Conservation (phyloP, 2,329 filamentous ascomycete genomes). For the Colletotrichum sp. region DNA sequence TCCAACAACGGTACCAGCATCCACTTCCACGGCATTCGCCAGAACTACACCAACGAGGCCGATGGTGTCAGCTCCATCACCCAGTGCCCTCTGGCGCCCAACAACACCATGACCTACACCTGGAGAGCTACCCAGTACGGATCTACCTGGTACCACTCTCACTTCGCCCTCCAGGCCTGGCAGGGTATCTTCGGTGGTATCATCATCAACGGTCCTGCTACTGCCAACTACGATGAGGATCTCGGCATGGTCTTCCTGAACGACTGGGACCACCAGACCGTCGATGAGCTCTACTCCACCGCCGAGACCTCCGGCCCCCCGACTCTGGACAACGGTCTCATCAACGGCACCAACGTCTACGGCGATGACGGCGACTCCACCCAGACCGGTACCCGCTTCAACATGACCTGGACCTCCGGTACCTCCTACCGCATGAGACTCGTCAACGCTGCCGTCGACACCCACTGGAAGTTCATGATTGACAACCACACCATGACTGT, state of each 20-base stretch:
- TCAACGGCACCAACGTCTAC: slow-evolving; percentile 47
- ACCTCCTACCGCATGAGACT: slow-evolving; percentile 52
- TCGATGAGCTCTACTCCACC: slow-evolving; percentile 37
- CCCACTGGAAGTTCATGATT: slow-evolving; percentile 54
- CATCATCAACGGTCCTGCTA: slow-evolving; percentile 64
- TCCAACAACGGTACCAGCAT: slow-evolving; percentile 56
- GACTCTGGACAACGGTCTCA: slow-evolving; percentile 47
- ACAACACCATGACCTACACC: slow-evolving; percentile 58
- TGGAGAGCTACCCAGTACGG: slow-evolving; percentile 63
- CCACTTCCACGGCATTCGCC: slow-evolving; percentile 65
- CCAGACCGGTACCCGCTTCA: slow-evolving; percentile 53
- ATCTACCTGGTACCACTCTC: slow-evolving; percentile 65
- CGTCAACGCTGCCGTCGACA: slow-evolving; percentile 51
- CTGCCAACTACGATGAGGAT: slow-evolving; percentile 66
- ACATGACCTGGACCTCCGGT: slow-evolving; percentile 43
- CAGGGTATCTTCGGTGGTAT: slow-evolving; percentile 64
- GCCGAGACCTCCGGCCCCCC: slow-evolving; percentile 36
- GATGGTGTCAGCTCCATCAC: slow-evolving; percentile 61
- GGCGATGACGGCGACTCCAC: slow-evolving; percentile 28
- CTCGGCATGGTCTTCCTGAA: slow-evolving; percentile 62
- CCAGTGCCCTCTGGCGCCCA: slow-evolving; percentile 57
- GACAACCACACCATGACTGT: slow-evolving; percentile 63
- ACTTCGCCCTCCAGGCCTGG: slow-evolving; percentile 53
- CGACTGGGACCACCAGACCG: slow-evolving; percentile 60
- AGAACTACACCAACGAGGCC: slow-evolving; percentile 55